Base-by-base conservation (phyloP, 129 eudicot genomes). In the Calendula officinalis region DNA sequence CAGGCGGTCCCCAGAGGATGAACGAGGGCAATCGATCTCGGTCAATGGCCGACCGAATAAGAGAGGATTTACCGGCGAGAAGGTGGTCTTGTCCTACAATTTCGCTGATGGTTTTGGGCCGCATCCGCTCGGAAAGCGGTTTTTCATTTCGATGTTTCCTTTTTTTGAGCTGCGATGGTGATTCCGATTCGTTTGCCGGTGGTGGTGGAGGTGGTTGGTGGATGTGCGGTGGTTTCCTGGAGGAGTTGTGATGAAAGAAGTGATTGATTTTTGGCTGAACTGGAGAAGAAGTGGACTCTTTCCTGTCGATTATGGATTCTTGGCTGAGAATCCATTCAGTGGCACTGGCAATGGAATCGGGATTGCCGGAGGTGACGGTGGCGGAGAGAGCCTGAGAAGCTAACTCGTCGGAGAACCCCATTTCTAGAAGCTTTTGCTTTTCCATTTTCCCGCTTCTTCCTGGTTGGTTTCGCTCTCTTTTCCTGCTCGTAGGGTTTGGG, bases 1-100 rank as follows among this genome's bases (percentile, higher is more conserved):
- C 98, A 33, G 98, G 98, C 22, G 98, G 98, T 27, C 98, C 96
- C 98, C 96, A 92, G 4, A 92, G 73, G 54, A 92, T 62, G 15
- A 92, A 36, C 3, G 98, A 92, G 12, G 98, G 96, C 51, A 92
- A 77, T 12, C 85, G 82, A 55, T 73, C 64, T 48, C 65, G 68
- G 42, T 56, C 55, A 32, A 85, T 67, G 7, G 95, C 92, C 0
- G 95, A 85, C 8, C 85, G 68, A 8, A 91, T 78, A 50, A 83
- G 61, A 30, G 90, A 87, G 35, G 94, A 84, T 44, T 66, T 69
- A 7, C 22, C 43, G 5, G 84, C 80, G 8, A 91, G 77, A 52
- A 91, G 86, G 55, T 88, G 96, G 44, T 91, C 96, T 64, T 91
- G 98, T 1, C 96, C 98, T 12, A 91, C 85, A 8, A 91, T 75